Evolutionary conservation across 202 grass and related monocot species (phyloP).

Genomic region (Setaria italica): DNA sequence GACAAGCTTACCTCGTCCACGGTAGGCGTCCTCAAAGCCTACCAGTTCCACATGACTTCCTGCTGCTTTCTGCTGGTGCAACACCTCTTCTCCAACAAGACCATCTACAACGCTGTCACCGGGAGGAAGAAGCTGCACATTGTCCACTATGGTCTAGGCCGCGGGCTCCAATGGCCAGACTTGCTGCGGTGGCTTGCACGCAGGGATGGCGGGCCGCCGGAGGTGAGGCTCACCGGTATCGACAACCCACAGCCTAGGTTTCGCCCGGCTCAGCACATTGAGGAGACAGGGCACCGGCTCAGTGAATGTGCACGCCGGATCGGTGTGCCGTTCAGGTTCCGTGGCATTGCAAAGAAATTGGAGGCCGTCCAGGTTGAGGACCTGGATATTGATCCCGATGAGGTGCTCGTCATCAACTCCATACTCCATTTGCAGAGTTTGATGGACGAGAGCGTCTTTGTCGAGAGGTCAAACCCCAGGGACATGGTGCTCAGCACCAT

Average conservation of each 20-base stretch:
- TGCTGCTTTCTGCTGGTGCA: constrained; percentile 53
- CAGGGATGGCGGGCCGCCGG: constrained; percentile 55
- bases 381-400: constrained; percentile 55
- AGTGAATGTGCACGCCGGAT: constrained; percentile 49
- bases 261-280: constrained; percentile 58
- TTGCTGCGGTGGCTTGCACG: constrained; percentile 44
- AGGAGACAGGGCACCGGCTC: constrained; percentile 69
- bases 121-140: constrained; percentile 65
- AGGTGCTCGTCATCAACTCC: constrained; percentile 62
- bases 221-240: constrained; percentile 73
- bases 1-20: constrained; percentile 39
- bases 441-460: constrained; percentile 57
- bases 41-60: constrained; percentile 59
- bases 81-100: constrained; percentile 43
- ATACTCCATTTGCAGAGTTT: constrained; percentile 41
- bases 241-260: constrained; percentile 71
- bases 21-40: constrained; percentile 56
- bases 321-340: constrained; percentile 64
- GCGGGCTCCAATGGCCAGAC: constrained; percentile 76
- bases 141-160: constrained; percentile 59
- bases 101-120: constrained; percentile 41
- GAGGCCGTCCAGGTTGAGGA: constrained; percentile 53
- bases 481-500: constrained; percentile 63
- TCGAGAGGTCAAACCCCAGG: constrained; percentile 58
- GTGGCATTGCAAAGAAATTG: constrained; percentile 55